Base-by-base conservation (phyloP, 2,329 filamentous ascomycete genomes). In the Dactylellina leptospora region DNA sequence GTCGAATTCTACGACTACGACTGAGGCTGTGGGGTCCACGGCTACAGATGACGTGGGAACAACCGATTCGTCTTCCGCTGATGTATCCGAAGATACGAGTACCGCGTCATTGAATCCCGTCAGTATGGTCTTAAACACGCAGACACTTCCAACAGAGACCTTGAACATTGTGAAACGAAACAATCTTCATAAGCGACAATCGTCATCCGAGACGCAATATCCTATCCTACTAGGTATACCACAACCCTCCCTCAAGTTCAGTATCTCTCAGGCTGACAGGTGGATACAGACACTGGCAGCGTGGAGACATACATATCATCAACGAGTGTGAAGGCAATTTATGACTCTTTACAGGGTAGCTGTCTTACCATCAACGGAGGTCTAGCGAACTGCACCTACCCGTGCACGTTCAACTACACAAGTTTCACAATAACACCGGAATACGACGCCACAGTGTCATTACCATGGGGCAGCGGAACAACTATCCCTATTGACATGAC, bases 371-470 rank as follows among this genome's bases (percentile, higher is more conserved):
- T 72, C 20, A 23, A 48, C 36, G 68, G 68, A 4, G 5, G 16
- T 10, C 28, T 72, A n/a, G 38, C 59, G n/a, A 72, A 72, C 47
- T 72, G 68, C 45, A 72, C 68, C 1, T 72, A 60, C 47, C 68
- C 68, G 3, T 72, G 68, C 40, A 48, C 25, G 1, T 64, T 59
- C 38, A 64, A 64, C 36, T 60, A 60, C 22, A 22, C 58, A 3
- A 64, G 38, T 25, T 60, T 72, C 22, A 27, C 59, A 4, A 60
- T 72, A 2, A 22, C 33, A 11, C 68, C 68, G 13, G 68, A 64
- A 28, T 72, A 72, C 25, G 53, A 61, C 1, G 18, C 68, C 4
- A 50, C 36, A 0, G 51, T 72, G 11, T 22, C 50, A 18, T 13
- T 64, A 36, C 59, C 68, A 18, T 64, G 68, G 68, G 68, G 59